A percentile compares a stretch with the other conserved stretches of the same genome.
These are phyloP conservation scores for Mollisiaceae sp. DNA, from an alignment of 2,329 filamentous ascomycete species.

Conservation along the genomic window DNA sequence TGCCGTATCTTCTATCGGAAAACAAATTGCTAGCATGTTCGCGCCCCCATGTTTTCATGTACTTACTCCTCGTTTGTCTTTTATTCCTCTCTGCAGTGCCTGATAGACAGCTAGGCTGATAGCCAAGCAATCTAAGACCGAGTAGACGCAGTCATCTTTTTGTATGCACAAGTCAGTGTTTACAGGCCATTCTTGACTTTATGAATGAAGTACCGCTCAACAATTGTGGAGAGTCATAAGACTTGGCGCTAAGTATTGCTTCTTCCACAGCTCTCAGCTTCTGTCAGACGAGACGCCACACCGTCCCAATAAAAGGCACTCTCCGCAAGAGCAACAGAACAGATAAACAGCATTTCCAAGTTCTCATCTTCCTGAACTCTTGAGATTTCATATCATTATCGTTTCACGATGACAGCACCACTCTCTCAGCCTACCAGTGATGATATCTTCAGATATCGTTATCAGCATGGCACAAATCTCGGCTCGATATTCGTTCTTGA, in stretches of 20 bases:
- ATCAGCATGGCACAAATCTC: slow-evolving; percentile 11
- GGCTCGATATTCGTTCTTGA: slow-evolving; percentile 10
- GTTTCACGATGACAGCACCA: not conserved
- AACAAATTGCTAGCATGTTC: too few relatives aligned
- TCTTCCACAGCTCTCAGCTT: not conserved
- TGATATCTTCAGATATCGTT: slow-evolving; percentile 8
- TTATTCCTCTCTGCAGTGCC: too few relatives aligned
- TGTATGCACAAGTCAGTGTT: not conserved
- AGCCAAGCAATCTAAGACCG: not conserved
- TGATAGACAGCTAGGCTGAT: not conserved
- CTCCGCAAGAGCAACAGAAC: not conserved
- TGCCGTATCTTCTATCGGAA: too few relatives aligned
- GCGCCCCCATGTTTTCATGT: too few relatives aligned
- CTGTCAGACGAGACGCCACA: slow-evolving; percentile 6
- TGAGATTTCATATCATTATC: not conserved
- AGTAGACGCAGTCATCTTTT: not conserved
- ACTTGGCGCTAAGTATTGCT: slow-evolving; percentile 5
- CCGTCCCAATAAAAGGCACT: not conserved
- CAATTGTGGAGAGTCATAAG: not conserved
- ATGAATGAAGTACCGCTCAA: not conserved
- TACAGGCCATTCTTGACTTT: not conserved
- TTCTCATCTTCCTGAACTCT: not conserved
- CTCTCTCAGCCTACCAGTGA: not conserved
- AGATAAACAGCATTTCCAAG: not conserved
- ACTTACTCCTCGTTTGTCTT: too few relatives aligned